These are phyloP conservation scores for Colletotrichum karsti DNA, from an alignment of 2,329 filamentous ascomycete species.

Conservation along the genomic window DNA sequence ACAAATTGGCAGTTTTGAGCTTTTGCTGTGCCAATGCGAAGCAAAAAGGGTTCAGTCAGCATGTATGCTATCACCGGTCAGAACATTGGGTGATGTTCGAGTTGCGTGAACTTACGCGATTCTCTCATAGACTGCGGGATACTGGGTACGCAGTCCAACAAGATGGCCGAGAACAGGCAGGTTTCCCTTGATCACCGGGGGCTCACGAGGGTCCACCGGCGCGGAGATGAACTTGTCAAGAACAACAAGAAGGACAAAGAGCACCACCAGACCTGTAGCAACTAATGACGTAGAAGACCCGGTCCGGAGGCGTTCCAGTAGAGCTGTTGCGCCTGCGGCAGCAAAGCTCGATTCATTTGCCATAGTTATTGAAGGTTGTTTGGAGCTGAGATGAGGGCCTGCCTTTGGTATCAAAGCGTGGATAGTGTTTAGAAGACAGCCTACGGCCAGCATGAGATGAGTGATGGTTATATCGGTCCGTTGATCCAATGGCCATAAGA, in stretches of 20 bases:
- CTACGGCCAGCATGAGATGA: background rate
- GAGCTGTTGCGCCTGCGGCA: background rate
- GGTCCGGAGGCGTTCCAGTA: background rate
- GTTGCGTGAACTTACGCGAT: slow-evolving; percentile 41
- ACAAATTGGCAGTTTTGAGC: slow-evolving; percentile 43
- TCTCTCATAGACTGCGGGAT: slow-evolving; percentile 44
- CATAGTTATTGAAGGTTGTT: too few relatives aligned
- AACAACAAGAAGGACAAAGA: background rate
- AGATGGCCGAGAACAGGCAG: slow-evolving; percentile 57
- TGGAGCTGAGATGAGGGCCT: too few relatives aligned
- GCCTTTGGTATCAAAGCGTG: too few relatives aligned
- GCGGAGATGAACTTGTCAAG: slow-evolving; percentile 13
- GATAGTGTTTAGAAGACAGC: too few relatives aligned
- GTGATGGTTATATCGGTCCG: background rate
- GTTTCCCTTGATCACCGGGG: slow-evolving; percentile 47
- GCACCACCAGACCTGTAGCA: background rate
- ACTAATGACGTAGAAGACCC: background rate
- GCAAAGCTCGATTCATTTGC: background rate
- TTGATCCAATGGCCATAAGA: background rate
- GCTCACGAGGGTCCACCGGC: slow-evolving; percentile 45
- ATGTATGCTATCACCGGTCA: background rate
- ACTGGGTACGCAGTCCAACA: slow-evolving; percentile 47
- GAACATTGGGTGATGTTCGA: background rate
- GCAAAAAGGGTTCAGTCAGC: too few relatives aligned
- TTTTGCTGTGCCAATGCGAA: slow-evolving; percentile 31